Evolutionary conservation across 371 early-diverging fungal genomes (phyloP).

Genomic region (Nematocida ironsii): DNA sequence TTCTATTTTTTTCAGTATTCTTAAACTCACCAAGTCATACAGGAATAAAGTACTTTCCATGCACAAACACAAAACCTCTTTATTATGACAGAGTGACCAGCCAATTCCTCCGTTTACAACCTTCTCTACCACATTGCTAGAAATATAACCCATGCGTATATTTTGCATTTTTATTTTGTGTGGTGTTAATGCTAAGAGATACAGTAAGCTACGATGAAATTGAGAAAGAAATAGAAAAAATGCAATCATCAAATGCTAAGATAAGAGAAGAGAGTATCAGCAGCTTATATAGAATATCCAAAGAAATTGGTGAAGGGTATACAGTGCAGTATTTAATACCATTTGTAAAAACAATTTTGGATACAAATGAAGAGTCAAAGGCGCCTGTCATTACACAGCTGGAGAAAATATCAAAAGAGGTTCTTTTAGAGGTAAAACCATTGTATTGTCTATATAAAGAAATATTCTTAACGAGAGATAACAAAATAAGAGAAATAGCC

Average conservation of each 20-base stretch:
- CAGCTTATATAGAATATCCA: conserved; percentile 37
- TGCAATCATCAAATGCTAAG: conserved; percentile 50
- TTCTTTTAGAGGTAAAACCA: conserved; percentile 32
- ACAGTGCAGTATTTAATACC: conserved; percentile 53
- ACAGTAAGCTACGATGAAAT: conserved; percentile 52
- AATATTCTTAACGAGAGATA: conserved; percentile 44
- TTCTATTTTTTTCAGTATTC: conserved; percentile 2
- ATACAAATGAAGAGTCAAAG: conserved; percentile 58
- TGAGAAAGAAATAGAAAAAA: conserved; percentile 45
- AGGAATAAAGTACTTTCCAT: not conserved
- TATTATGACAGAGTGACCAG: conserved; percentile 11
- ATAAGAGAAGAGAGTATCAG: conserved; percentile 43
- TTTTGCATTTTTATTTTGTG: conserved; percentile 34
- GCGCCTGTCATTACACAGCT: conserved; percentile 22
- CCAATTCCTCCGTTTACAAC: not conserved
- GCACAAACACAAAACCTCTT: not conserved
- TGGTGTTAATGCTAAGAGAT: conserved; percentile 3
- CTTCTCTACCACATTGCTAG: not conserved
- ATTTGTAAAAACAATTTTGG: conserved; percentile 52
- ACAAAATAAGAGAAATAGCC: conserved; percentile 26
- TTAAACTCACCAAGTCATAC: conserved; percentile 6
- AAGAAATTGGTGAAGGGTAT: conserved; percentile 27
- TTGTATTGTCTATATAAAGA: conserved; percentile 42
- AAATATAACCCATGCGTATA: not conserved
- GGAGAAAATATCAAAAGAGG: conserved; percentile 37